Evolutionary conservation across 2,329 filamentous ascomycete species (phyloP).

Genomic region (Davidsoniella australis): DNA sequence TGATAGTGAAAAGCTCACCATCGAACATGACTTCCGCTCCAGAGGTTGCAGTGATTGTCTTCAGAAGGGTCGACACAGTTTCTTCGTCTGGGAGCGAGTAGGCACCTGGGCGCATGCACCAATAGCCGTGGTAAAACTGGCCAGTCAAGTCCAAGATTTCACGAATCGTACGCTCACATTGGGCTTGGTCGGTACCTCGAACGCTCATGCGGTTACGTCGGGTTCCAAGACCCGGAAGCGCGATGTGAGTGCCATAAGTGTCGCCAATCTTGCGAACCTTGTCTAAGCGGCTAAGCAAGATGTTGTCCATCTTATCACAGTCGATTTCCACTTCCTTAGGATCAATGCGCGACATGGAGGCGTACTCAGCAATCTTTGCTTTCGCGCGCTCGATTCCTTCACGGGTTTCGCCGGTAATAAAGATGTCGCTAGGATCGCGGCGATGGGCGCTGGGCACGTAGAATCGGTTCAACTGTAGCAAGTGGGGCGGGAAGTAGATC

Average conservation of each 20-base stretch:
- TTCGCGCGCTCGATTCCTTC: slow-evolving; percentile 80
- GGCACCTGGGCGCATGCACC: slow-evolving; percentile 42
- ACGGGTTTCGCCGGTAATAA: slow-evolving; percentile 78
- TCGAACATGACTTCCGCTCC: slow-evolving; percentile 91
- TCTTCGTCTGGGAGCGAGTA: slow-evolving; percentile 8
- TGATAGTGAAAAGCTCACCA: slow-evolving; percentile 83
- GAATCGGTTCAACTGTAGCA: slow-evolving; percentile 82
- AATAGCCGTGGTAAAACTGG: slow-evolving; percentile 93
- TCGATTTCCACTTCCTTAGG: slow-evolving; percentile 88
- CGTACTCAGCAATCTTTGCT: slow-evolving; percentile 74
- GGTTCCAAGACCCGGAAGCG: slow-evolving; percentile 76
- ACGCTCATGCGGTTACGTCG: slow-evolving; percentile 74
- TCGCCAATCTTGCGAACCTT: slow-evolving; percentile 98
- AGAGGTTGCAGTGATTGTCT: slow-evolving; percentile 90
- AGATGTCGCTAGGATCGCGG: slow-evolving; percentile 76
- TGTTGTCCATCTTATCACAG: slow-evolving; percentile 84
- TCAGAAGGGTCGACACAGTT: slow-evolving; percentile 44
- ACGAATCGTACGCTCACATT: slow-evolving; percentile 84
- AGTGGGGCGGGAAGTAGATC: slow-evolving; percentile 93
- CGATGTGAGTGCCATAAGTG: slow-evolving; percentile 84
- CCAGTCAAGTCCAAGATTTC: slow-evolving; percentile 95
- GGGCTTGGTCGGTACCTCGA: slow-evolving; percentile 81
- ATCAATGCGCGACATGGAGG: slow-evolving; percentile 62
- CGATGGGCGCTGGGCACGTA: slow-evolving; percentile 65
- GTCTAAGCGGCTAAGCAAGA: slow-evolving; percentile 76